Conservation (phyloP, 306 rosid genomes). For the Rosa lucieae region DNA sequence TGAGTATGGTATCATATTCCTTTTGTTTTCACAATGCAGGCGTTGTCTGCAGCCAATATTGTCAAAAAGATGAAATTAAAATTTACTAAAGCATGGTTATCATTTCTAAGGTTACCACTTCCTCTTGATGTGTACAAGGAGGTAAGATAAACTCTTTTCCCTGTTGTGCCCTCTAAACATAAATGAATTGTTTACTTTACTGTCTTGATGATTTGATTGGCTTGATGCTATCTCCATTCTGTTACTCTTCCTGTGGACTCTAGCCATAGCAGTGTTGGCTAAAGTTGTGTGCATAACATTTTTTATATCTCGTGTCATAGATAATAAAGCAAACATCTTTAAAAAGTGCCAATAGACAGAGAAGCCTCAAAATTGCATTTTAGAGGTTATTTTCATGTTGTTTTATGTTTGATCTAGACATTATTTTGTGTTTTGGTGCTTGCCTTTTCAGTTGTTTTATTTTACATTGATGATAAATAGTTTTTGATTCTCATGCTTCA, state of each 20-base stretch:
- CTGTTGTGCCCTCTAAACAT: neutral
- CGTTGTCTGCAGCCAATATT: conserved; percentile 48
- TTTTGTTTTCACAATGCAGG: conserved; percentile 46
- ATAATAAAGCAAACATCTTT: neutral
- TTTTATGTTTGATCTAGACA: neutral
- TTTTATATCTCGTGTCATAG: neutral
- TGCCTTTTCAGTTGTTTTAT: neutral
- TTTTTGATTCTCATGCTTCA: conserved; percentile 9
- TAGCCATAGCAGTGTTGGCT: neutral
- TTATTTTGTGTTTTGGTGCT: neutral
- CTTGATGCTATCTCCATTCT: neutral
- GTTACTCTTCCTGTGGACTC: neutral
- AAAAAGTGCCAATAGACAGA: neutral
- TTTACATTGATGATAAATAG: neutral
- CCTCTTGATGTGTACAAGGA: conserved; percentile 90
- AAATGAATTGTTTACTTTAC: neutral
- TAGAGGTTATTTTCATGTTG: neutral
- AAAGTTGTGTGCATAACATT: neutral
- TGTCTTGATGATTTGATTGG: neutral
- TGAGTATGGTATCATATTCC: neutral
- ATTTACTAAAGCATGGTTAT: conserved; percentile 87
- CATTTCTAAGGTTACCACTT: conserved; percentile 78
- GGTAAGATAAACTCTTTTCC: conserved; percentile 39
- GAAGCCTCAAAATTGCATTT: neutral
- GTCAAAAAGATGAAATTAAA: conserved; percentile 73